Evolutionary conservation across 495 filamentous ascomycete genomes (phyloP).

Genomic region (Tuber microsphaerosporum): DNA sequence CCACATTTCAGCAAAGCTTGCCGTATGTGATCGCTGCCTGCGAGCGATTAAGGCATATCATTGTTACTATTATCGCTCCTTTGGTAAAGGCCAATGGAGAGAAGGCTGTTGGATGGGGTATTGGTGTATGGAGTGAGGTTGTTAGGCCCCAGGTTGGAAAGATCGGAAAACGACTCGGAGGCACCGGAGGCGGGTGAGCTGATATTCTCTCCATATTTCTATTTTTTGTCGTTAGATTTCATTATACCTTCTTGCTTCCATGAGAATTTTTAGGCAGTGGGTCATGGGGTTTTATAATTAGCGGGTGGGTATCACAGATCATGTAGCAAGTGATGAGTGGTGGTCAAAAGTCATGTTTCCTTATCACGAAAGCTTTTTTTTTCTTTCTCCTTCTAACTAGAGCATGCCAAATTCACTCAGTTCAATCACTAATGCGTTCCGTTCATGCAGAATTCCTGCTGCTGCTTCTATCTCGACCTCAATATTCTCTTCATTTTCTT

Average conservation of each 20-base stretch:
- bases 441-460: slow-evolving; percentile 32
- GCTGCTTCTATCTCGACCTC: slow-evolving; percentile 20
- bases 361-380: background rate
- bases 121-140: slow-evolving; percentile 40
- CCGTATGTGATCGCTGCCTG: slow-evolving; percentile 72
- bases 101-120: slow-evolving; percentile 40
- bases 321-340: slow-evolving; percentile 10
- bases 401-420: background rate
- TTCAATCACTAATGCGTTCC: background rate
- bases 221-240: slow-evolving; percentile 10
- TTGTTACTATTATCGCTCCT: slow-evolving; percentile 65
- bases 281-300: slow-evolving; percentile 26
- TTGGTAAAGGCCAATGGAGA: slow-evolving; percentile 48
- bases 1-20: slow-evolving; percentile 61
- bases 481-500: slow-evolving; percentile 28
- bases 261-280: slow-evolving; percentile 12
- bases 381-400: background rate
- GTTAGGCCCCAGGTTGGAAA: slow-evolving; percentile 91
- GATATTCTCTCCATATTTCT: slow-evolving; percentile 25
- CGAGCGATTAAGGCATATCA: slow-evolving; percentile 56
- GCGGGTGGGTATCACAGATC: background rate
- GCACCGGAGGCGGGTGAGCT: slow-evolving; percentile 36
- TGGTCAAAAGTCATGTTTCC: slow-evolving; percentile 7
- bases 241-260: slow-evolving; percentile 13
- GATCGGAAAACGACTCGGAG: slow-evolving; percentile 80